phyloP scores from a whole-genome alignment of 768 basidiomycete species.

The Polyporus arcularius region DNA sequence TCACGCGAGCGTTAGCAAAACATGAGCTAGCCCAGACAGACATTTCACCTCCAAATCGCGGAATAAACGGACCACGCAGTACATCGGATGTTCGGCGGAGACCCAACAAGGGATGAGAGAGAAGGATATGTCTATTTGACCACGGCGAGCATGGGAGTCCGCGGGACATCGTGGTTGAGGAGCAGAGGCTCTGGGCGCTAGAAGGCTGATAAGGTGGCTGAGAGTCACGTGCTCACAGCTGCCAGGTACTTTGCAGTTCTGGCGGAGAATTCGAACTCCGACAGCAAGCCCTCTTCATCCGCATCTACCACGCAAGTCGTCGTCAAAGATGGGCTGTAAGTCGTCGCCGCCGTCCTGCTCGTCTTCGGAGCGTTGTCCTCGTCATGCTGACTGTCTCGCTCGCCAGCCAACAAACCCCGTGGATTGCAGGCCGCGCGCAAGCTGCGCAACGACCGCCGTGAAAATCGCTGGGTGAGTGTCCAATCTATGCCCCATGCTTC shows the following conservation, averaged over 20 bases:
- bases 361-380: neutral
- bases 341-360: slow-evolving; percentile 30
- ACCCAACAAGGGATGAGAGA: neutral
- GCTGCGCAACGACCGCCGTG: slow-evolving; percentile 89
- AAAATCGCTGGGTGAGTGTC: slow-evolving; percentile 90
- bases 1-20: no score
- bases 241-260: slow-evolving; percentile 45
- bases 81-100: no score
- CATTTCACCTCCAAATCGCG: no score
- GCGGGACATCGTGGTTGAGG: neutral
- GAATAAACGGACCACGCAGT: no score
- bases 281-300: slow-evolving; percentile 27
- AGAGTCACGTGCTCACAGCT: slow-evolving; percentile 24
- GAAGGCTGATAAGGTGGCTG: neutral
- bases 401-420: slow-evolving; percentile 94
- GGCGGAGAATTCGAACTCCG: slow-evolving; percentile 24
- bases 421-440: slow-evolving; percentile 99
- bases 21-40: no score
- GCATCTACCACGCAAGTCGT: slow-evolving; percentile 42
- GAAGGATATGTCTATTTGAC: neutral
- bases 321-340: slow-evolving; percentile 83
- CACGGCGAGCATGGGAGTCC: neutral
- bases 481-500: slow-evolving; percentile 16
- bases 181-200: neutral
- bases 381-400: slow-evolving; percentile 14